Evolutionary conservation across 139 green algal species (phyloP).

Genomic region (Chlorella sp.): DNA sequence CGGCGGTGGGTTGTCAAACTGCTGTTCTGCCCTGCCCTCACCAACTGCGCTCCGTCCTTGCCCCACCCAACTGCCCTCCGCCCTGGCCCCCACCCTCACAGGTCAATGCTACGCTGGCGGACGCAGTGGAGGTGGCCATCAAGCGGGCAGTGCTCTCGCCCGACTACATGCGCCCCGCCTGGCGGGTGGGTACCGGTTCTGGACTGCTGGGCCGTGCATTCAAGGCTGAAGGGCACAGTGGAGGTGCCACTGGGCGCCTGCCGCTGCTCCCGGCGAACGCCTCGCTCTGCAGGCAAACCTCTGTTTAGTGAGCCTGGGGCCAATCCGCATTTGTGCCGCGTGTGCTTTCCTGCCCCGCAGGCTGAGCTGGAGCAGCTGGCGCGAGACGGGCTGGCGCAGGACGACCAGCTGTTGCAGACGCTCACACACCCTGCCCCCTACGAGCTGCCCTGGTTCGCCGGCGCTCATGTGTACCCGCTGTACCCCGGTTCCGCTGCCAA

Average conservation of each 20-base stretch:
- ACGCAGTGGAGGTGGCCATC: constrained; percentile 54
- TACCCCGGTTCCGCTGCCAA: constrained; percentile 23
- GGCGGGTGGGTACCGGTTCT: constrained; percentile 28
- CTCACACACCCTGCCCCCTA: constrained; percentile 41
- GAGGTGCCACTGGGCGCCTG: too few species aligned
- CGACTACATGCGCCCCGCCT: constrained; percentile 66
- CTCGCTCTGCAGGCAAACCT: too few species aligned
- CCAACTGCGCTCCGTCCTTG: too few species aligned
- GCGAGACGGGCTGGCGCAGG: constrained; percentile 44
- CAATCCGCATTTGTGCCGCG: too few species aligned
- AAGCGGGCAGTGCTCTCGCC: constrained; percentile 64
- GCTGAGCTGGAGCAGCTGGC: constrained; percentile 39
- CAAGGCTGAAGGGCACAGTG: too few species aligned
- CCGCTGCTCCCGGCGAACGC: too few species aligned
- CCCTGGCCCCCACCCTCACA: too few species aligned
- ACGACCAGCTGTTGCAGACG: constrained; percentile 60
- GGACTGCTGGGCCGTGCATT: too few species aligned
- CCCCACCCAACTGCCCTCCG: too few species aligned
- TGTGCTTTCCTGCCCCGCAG: neutral
- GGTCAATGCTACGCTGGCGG: constrained; percentile 31
- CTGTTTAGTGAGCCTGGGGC: too few species aligned
- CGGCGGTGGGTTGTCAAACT: too few species aligned
- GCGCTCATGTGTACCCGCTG: constrained; percentile 49
- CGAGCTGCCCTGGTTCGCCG: constrained; percentile 56
- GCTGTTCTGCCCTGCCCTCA: too few species aligned